Evolutionary conservation across 2,329 filamentous ascomycete species (phyloP), one percentile per base, ranked within the genome.

Genomic region (Hypoxylon sp.): DNA sequence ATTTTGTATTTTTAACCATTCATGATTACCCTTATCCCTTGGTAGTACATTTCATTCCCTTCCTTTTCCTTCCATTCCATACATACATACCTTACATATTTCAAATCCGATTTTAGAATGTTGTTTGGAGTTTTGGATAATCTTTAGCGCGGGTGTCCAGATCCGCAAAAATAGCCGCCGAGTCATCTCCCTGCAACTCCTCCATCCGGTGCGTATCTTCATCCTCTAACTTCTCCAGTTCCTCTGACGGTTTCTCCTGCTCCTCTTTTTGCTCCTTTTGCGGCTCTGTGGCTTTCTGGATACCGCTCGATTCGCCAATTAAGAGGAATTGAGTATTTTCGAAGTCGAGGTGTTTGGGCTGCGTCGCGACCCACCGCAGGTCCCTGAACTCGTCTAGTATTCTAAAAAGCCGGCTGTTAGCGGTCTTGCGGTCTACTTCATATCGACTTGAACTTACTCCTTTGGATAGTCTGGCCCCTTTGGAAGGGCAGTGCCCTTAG

Each of bases 251-350:
- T 1, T 89, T 86, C 68, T 89, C 86, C 73, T 90, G 89, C 14
- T 83, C 82, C 5, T 87, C 82, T 73, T 90, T 80, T 69, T 90
- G 89, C 21, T 84, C 81, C 2, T 84, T 83, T 25, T 85, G 81
- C 7, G 82, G 81, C 72, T 89, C 84, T 0, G 87, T 80, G 0
- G 88, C 89, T 65, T 86, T 87, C 3, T 84, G 81, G 5, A 87
- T 74, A 2, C 86, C 86, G 0, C 87, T 81, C 0, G 85, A 85
- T 73, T 93, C 89, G 5, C 94, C 93, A 48, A 97, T 90, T 62
- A 97, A 84, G 9, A 97, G 80, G 59, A 97, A 85, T 75, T 97
- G 93, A 0, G 91, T 87, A 70, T 93, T 91, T 34, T 85, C 85
- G 75, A 92, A 93, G 73, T 95, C 86, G 2, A 97, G 83, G 72